phyloP scores from a whole-genome alignment of 139 green algal species.

The Pleodorina starrii region DNA sequence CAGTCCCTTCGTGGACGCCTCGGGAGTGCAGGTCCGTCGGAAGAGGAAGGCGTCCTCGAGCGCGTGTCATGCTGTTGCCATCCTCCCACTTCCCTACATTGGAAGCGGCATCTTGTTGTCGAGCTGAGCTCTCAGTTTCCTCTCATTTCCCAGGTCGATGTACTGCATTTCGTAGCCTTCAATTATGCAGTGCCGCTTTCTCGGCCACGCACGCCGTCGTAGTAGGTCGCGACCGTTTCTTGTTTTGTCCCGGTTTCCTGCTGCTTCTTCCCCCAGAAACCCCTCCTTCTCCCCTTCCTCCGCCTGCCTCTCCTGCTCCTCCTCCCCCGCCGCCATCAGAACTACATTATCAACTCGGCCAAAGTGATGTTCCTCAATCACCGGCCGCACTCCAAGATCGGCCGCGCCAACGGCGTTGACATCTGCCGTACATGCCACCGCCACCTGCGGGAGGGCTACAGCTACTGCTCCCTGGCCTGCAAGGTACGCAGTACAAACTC shows the following conservation, averaged over 20 bases:
- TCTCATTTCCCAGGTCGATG: not conserved
- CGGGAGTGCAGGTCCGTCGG: slow-evolving; percentile 61
- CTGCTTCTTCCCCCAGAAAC: too few species aligned
- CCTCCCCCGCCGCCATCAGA: slow-evolving; percentile 45
- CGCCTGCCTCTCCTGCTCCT: not conserved
- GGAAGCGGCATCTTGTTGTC: too few species aligned
- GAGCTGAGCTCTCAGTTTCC: not conserved
- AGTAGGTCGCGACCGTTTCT: too few species aligned
- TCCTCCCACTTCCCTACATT: too few species aligned
- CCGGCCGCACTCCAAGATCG: slow-evolving; percentile 61
- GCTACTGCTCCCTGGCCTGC: slow-evolving; percentile 67
- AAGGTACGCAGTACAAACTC: slow-evolving; percentile 40
- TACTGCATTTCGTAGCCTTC: too few species aligned
- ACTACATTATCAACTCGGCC: slow-evolving; percentile 79
- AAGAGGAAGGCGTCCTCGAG: too few species aligned
- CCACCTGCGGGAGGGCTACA: slow-evolving; percentile 62
- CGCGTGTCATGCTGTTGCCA: too few species aligned
- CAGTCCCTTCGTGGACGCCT: slow-evolving; percentile 61
- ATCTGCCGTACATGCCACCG: slow-evolving; percentile 60
- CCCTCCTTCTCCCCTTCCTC: not conserved
- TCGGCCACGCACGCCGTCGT: too few species aligned
- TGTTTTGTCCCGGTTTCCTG: too few species aligned
- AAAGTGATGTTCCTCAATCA: slow-evolving; percentile 77
- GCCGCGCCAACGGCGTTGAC: slow-evolving; percentile 37
- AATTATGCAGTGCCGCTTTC: too few species aligned